Conservation (phyloP, 345 rosid species). For the Microthlaspi erraticum region DNA sequence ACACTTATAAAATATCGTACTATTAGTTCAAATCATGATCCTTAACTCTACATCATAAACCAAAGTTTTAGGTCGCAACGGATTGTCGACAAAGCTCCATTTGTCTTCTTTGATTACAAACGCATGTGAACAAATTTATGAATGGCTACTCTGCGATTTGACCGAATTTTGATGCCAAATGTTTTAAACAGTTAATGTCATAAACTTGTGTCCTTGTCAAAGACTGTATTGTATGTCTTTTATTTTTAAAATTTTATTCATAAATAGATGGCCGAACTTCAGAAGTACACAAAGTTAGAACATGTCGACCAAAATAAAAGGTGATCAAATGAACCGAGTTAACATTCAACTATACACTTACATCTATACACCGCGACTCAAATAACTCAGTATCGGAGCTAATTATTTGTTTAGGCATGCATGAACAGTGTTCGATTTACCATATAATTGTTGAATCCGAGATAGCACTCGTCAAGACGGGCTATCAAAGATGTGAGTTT, state of each 20-base stretch:
- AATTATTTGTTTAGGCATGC: too few species aligned
- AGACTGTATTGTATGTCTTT: not conserved
- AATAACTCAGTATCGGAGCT: too few species aligned
- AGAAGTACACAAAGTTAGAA: not conserved
- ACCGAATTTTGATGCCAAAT: conserved; percentile 6
- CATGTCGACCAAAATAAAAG: not conserved
- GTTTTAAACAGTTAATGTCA: not conserved
- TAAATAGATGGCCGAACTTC: not conserved
- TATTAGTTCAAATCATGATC: too few species aligned
- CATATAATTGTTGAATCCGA: too few species aligned
- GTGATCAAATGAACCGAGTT: not conserved
- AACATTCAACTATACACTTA: not conserved
- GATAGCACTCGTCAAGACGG: too few species aligned
- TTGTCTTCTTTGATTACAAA: conserved; percentile 19
- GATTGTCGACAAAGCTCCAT: not conserved
- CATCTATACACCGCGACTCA: too few species aligned
- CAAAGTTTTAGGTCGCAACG: conserved; percentile 3
- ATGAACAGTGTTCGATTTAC: too few species aligned
- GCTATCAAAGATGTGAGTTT: too few species aligned
- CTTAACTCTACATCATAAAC: not conserved
- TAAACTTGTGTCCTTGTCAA: conserved; percentile 5
- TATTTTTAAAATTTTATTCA: not conserved
- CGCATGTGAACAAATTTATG: conserved; percentile 23
- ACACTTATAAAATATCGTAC: too few species aligned
- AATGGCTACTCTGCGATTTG: conserved; percentile 1